Evolutionary conservation across 176 grass and related monocot species (phyloP), one percentile per base, ranked within the genome.

Genomic region (Cocos nucifera): DNA sequence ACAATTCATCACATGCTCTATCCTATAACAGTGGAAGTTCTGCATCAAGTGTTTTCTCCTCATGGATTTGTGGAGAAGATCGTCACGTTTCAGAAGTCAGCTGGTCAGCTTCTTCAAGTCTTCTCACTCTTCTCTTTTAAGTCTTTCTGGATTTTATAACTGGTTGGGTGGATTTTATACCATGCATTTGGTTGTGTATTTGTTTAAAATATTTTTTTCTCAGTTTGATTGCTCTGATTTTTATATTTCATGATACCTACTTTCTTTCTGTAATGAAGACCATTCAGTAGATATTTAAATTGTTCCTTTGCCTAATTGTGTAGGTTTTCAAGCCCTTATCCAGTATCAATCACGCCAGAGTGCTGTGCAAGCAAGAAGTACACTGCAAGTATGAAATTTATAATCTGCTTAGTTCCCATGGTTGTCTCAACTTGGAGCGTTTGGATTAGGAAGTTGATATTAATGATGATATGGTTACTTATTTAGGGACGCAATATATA

Each of bases 1-100:
- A 92, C 93, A 77, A 88, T 98, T 85, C 87, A 92, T 82, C 93
- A 98, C 79, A 88, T 92, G 87, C 66, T 87, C 51, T 98, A 98
- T 92, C 93, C 93, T 72, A 98, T 98, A 84, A 92, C 93, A 24
- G 93, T 98, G 69, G 93, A 98, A 61, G 75, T 98, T 70, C 78
- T 98, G 17, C 87, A 98, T 66, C 82, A 98, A 98, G 93, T 98
- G 58, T 92, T 98, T 86, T 92, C 89, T 85, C 84, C 93, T 63
- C 83, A 82, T 79, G 93, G 93, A 78, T 86, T 78, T 85, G 87
- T 98, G 59, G 87, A 98, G 87, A 98, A 98, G 84, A 85, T 98
- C 67, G 93, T 98, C 73, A 98, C 88, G 49, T 98, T 98, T 85
- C 93, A 98, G 72, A 98, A 98, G 79, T 82, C 93, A 67, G 93